phyloP scores from a whole-genome alignment of 2,329 filamentous ascomycete species.

The Aspergillus eucalypticola region DNA sequence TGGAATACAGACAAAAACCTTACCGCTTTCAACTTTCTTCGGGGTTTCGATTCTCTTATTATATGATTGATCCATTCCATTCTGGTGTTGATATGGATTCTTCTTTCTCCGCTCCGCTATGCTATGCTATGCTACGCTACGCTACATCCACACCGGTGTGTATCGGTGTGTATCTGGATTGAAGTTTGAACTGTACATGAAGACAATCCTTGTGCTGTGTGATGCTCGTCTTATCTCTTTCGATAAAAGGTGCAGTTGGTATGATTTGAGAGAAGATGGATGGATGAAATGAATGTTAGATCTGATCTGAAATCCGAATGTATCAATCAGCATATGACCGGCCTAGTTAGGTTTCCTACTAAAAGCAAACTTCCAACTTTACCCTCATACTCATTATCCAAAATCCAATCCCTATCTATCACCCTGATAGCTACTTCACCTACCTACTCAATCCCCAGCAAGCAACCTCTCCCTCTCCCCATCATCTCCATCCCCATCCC shows the following conservation, averaged over 20 bases:
- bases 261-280: too few species aligned
- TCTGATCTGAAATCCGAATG: too few species aligned
- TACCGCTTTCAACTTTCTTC: background rate
- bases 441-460: background rate
- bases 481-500: background rate
- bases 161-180: too few species aligned
- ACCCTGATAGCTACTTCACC: background rate
- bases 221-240: too few species aligned
- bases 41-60: too few species aligned
- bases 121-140: background rate
- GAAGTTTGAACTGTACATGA: too few species aligned
- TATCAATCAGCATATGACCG: too few species aligned
- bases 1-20: background rate
- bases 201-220: too few species aligned
- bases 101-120: background rate
- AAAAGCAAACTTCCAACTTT: too few species aligned
- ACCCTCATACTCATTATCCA: background rate
- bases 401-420: background rate
- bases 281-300: too few species aligned
- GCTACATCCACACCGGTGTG: background rate
- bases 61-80: background rate
- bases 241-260: too few species aligned
- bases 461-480: constrained; percentile 14
- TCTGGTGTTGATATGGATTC: background rate
- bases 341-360: too few species aligned